Base-by-base conservation (phyloP, 805 yeast genomes). In the Lipomyces sp. region DNA sequence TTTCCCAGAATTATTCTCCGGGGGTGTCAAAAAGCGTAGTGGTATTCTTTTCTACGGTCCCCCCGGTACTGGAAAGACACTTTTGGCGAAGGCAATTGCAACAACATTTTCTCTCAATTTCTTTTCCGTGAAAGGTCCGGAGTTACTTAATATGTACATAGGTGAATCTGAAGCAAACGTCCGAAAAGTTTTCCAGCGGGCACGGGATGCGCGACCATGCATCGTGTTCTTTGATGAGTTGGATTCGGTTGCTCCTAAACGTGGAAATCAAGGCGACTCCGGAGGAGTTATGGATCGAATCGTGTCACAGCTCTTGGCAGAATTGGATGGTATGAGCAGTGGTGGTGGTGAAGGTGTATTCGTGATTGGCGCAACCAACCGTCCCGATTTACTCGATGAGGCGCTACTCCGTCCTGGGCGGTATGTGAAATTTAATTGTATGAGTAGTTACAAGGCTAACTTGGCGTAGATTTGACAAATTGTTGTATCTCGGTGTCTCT, bases 261-360 rank as follows among this genome's bases (percentile, higher is more conserved):
- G 98, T 81, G 99, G 99, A 35, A 93, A 94, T 76, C 98, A 95
- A 75, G 98, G 99, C 32, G 99, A 95, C 77, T 92, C 98, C 2
- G 98, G 98, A 18, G 99, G 98, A 72, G 98, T 95, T 2, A 95
- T 95, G 99, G 99, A 95, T 76, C 85, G 99, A 77, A 95, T 95
- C 70, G 99, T 95, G 0, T 93, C 98, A 0, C 99, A 95, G 77
- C 80, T 95, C 51, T 81, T 95, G 61, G 97, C 98, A 0, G 99
- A 95, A 77, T 81, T 95, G 55, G 99, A 95, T 76, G 98, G 98
- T 33, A 94, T 94, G 98, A 88, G 96, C 73, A 76, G 81, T 13
- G 89, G 89, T 5, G 83, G 84, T 7, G 89, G 88, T 3, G 92
- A 89, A 65, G 98, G 98, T 4, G 97, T 95, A 0, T 95, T 95